Conservation (phyloP, 352 stramenopile species). For the Phytopythium helicoides region DNA sequence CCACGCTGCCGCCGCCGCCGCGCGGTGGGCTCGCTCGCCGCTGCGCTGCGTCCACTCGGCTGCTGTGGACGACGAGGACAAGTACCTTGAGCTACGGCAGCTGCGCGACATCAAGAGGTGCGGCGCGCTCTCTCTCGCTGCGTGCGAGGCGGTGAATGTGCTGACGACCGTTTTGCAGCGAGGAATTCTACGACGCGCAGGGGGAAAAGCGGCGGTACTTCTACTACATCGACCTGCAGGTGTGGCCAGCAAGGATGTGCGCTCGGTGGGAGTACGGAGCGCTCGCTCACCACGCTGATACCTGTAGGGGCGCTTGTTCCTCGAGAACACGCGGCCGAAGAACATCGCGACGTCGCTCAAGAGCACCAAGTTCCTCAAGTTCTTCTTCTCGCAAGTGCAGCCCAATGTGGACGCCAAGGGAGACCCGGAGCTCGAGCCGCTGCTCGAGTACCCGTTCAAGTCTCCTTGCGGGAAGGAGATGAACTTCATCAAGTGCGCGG, state of each 20-base stretch:
- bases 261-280: not conserved
- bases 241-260: conserved; percentile 6
- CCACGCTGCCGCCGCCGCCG: no score
- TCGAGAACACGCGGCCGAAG: conserved; percentile 79
- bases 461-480: conserved; percentile 82
- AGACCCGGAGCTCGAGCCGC: conserved; percentile 25
- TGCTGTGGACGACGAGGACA: conserved; percentile 37
- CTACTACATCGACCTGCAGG: conserved; percentile 84
- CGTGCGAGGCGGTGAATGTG: not conserved
- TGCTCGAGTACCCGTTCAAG: conserved; percentile 68
- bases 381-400: conserved; percentile 76
- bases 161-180: no score
- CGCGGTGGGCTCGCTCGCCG: not conserved
- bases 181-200: conserved; percentile 75
- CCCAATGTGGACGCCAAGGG: conserved; percentile 22
- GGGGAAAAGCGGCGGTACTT: conserved; percentile 66
- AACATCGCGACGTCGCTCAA: conserved; percentile 86
- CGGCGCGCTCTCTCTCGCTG: not conserved
- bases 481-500: conserved; percentile 87
- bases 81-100: conserved; percentile 75
- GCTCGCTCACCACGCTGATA: no score
- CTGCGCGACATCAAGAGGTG: conserved; percentile 83
- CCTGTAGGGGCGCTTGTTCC: conserved; percentile 73
- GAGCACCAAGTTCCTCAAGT: conserved; percentile 76
- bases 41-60: not conserved